A percentile compares a stretch with the other conserved stretches of the same genome.
Conservation (phyloP, 768 basidiomycete species). For the Pleurotus tuber-regium region DNA sequence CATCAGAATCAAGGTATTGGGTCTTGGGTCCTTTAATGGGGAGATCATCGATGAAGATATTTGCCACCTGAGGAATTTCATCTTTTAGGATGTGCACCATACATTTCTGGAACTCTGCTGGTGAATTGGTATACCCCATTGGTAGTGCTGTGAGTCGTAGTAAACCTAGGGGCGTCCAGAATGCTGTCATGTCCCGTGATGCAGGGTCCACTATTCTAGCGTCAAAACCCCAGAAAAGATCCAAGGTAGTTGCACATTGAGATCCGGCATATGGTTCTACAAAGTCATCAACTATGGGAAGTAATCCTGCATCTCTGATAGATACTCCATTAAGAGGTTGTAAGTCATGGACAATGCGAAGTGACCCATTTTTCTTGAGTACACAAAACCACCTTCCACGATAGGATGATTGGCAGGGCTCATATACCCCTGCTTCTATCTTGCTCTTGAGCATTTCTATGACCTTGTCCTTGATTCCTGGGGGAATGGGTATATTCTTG, state of each 20-base stretch:
- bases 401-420: slow-evolving; percentile 20
- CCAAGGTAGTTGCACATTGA: slow-evolving; percentile 15
- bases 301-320: slow-evolving; percentile 17
- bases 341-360: slow-evolving; percentile 23
- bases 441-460: slow-evolving; percentile 17
- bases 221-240: slow-evolving; percentile 19
- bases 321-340: slow-evolving; percentile 20
- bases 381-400: slow-evolving; percentile 22
- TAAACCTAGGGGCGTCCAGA: slow-evolving; percentile 16
- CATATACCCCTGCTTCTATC: slow-evolving; percentile 21
- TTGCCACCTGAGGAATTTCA: slow-evolving; percentile 26
- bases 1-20: slow-evolving; percentile 18
- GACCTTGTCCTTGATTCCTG: slow-evolving; percentile 25
- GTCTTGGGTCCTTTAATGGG: slow-evolving; percentile 24
- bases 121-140: slow-evolving; percentile 20
- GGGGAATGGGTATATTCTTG: slow-evolving; percentile 20
- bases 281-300: slow-evolving; percentile 19
- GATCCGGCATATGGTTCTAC: slow-evolving; percentile 18
- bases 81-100: slow-evolving; percentile 27
- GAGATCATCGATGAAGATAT: slow-evolving; percentile 29
- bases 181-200: slow-evolving; percentile 20
- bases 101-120: slow-evolving; percentile 19
- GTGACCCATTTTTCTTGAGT: slow-evolving; percentile 20
- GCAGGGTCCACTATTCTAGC: slow-evolving; percentile 12
- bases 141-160: slow-evolving; percentile 17